Conservation (phyloP, 208 protist species). For the Leishmania tropica region DNA sequence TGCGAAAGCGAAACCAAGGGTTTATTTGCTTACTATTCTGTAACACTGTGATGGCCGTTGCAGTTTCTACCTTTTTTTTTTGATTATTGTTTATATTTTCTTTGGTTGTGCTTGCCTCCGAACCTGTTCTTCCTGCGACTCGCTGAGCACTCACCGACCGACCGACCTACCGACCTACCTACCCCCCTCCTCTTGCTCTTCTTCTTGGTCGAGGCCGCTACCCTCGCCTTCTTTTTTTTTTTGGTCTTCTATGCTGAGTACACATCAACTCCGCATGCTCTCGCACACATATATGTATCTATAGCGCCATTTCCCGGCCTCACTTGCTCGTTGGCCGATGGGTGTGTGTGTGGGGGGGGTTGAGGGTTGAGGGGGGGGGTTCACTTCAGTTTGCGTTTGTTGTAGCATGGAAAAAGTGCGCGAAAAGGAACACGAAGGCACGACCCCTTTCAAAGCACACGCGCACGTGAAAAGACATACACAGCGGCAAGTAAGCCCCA, state of each 20-base stretch:
- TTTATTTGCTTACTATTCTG: neutral
- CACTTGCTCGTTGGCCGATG: neutral
- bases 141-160: neutral
- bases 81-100: neutral
- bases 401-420: too few species aligned
- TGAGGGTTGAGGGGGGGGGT: neutral
- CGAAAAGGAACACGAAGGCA: neutral
- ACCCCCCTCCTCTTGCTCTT: neutral
- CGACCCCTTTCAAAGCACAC: neutral
- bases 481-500: neutral
- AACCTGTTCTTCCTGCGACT: neutral
- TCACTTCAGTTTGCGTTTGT: neutral
- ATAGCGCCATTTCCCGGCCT: neutral
- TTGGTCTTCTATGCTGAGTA: neutral
- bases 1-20: neutral
- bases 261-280: neutral
- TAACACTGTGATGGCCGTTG: neutral
- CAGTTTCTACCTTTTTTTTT: neutral
- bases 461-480: neutral
- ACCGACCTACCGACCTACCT: neutral
- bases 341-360: neutral
- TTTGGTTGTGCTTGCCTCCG: conserved; percentile 6
- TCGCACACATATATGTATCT: neutral
- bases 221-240: conserved; percentile 8
- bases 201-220: too few species aligned